A percentile compares a stretch with the other conserved stretches of the same genome.
Conservation (phyloP, 768 basidiomycete species). For the Hydnomerulius pinastri region DNA sequence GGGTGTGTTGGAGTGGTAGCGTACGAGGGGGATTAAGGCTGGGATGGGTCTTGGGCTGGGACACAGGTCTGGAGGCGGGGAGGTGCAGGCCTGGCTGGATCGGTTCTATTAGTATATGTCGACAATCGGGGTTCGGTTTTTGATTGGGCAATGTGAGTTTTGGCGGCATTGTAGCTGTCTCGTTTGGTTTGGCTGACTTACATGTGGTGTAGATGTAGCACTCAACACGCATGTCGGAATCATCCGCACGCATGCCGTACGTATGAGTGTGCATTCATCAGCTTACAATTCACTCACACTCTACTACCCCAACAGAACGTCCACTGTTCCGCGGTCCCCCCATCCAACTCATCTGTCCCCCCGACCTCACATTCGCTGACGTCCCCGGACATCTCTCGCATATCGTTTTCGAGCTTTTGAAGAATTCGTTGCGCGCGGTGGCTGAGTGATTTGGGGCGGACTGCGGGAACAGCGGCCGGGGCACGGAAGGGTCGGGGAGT, state of each 20-base stretch:
- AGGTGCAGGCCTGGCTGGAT: slow-evolving; percentile 95
- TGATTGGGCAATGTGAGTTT: slow-evolving; percentile 94
- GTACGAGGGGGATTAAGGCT: slow-evolving; percentile 36
- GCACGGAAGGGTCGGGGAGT: slow-evolving; percentile 3
- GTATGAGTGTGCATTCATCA: no score
- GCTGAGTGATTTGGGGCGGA: slow-evolving; percentile 91
- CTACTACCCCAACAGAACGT: slow-evolving; percentile 87
- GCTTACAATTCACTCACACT: no score
- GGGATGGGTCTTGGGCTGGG: slow-evolving; percentile 30
- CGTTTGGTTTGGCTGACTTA: slow-evolving; percentile 4
- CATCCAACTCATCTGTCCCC: slow-evolving; percentile 93
- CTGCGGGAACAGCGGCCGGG: slow-evolving; percentile 54
- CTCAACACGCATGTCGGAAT: slow-evolving; percentile 96
- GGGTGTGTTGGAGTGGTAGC: slow-evolving; percentile 96
- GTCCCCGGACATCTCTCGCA: slow-evolving; percentile 97
- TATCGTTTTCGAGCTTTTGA: slow-evolving; percentile 95
- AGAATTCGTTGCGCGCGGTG: slow-evolving; percentile 96
- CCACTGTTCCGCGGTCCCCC: slow-evolving; percentile 95
- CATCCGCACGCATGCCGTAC: slow-evolving; percentile 88
- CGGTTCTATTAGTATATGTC: slow-evolving; percentile 97
- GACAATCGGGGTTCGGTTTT: slow-evolving; percentile 92
- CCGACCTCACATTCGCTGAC: slow-evolving; percentile 85
- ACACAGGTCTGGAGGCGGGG: slow-evolving; percentile 48
- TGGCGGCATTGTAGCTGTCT: no score
- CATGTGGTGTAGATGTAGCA: slow-evolving; percentile 88